These are phyloP conservation scores for Dioszegia crocea DNA, from an alignment of 768 basidiomycete genomes.

Conservation along the genomic window DNA sequence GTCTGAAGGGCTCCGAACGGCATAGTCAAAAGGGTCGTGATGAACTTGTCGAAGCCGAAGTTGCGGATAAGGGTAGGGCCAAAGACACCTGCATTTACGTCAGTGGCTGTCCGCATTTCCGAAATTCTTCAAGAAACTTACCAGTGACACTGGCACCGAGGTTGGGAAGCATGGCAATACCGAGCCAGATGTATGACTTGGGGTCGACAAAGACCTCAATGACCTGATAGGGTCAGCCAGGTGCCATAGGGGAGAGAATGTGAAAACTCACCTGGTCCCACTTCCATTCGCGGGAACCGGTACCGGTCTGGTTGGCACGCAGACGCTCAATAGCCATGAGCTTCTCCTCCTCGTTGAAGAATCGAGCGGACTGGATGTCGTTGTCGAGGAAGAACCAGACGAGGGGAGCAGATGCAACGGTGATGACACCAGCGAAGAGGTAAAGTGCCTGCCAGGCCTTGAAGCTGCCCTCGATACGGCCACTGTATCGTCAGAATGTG, in stretches of 20 bases:
- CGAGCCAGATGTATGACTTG: slow-evolving; percentile 37
- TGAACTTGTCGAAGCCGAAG: slow-evolving; percentile 33
- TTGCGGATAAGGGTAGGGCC: slow-evolving; percentile 27
- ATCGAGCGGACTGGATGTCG: slow-evolving; percentile 34
- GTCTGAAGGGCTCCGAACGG: slow-evolving; percentile 54
- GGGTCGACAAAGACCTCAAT: slow-evolving; percentile 36
- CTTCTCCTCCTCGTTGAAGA: slow-evolving; percentile 40
- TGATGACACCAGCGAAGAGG: slow-evolving; percentile 41
- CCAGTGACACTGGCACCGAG: slow-evolving; percentile 39
- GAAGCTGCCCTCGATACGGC: slow-evolving; percentile 35
- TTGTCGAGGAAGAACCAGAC: slow-evolving; percentile 40
- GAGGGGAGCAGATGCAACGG: slow-evolving; percentile 38
- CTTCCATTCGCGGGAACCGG: slow-evolving; percentile 43
- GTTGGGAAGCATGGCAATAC: slow-evolving; percentile 33
- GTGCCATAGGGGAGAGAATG: too few species aligned
- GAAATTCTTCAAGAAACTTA: background rate
- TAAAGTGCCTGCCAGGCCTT: slow-evolving; percentile 44
- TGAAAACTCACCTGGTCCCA: slow-evolving; percentile 11
- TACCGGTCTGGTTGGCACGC: slow-evolving; percentile 46
- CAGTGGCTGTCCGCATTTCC: too few species aligned
- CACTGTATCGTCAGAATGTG: slow-evolving; percentile 9
- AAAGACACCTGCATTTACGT: slow-evolving; percentile 14
- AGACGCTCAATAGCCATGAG: slow-evolving; percentile 44
- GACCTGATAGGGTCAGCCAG: background rate
- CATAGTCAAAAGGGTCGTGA: slow-evolving; percentile 54